phyloP scores from a whole-genome alignment of 345 rosid species.

The Leavenworthia alabamica region DNA sequence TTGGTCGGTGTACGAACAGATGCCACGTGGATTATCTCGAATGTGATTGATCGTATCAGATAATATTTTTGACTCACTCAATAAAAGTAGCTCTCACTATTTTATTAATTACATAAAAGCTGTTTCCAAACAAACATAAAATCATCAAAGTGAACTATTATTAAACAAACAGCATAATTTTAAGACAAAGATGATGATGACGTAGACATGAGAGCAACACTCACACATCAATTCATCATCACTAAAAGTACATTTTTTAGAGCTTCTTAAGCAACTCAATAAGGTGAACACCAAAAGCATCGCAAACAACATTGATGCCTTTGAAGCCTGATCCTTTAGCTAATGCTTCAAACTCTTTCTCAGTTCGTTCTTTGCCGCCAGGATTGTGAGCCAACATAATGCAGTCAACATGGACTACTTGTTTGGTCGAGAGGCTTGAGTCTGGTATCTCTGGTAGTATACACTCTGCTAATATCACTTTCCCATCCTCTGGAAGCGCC shows the following conservation, averaged over 20 bases:
- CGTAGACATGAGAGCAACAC: too few relatives aligned
- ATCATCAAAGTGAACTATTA: too few relatives aligned
- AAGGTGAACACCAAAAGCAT: slow-evolving; percentile 50
- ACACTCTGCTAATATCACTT: slow-evolving; percentile 72
- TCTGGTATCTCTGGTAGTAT: slow-evolving; percentile 75
- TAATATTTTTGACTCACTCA: neutral
- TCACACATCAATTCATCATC: too few relatives aligned
- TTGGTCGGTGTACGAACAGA: slow-evolving; percentile 11
- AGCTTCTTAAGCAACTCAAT: slow-evolving; percentile 69
- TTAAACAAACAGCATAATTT: too few relatives aligned
- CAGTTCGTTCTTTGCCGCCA: slow-evolving; percentile 89
- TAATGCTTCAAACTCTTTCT: slow-evolving; percentile 65
- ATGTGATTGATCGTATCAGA: neutral
- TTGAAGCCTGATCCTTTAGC: slow-evolving; percentile 72
- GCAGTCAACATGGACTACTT: slow-evolving; percentile 60
- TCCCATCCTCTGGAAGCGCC: slow-evolving; percentile 67
- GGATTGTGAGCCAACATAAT: slow-evolving; percentile 88
- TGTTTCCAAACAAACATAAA: too few relatives aligned
- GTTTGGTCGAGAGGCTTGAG: slow-evolving; percentile 55
- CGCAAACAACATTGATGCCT: slow-evolving; percentile 54
- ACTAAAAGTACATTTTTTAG: too few relatives aligned
- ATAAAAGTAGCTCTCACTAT: too few relatives aligned
- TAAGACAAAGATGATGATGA: too few relatives aligned
- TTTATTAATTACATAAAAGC: too few relatives aligned
- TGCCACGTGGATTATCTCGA: slow-evolving; percentile 13